phyloP scores from a whole-genome alignment of 2,329 filamentous ascomycete genomes.

The Colletotrichum sp. region DNA sequence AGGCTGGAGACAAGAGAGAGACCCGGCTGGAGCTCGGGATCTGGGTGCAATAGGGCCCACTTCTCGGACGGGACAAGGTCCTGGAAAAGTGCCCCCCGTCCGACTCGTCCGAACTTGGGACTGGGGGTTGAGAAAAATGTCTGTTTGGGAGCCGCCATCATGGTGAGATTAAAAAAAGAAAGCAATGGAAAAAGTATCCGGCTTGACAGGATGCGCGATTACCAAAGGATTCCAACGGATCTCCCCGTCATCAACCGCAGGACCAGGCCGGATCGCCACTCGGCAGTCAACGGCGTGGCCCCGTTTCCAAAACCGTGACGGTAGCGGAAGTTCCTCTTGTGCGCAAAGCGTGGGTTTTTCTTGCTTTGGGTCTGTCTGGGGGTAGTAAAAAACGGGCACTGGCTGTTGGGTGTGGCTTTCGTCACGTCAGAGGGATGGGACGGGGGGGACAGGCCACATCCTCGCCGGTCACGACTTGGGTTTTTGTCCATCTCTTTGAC shows the following conservation, averaged over 20 bases:
- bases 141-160: not conserved
- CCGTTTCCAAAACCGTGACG: not conserved
- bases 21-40: conserved; percentile 16
- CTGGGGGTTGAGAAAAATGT: not conserved
- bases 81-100: conserved; percentile 13
- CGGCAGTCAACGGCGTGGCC: not conserved
- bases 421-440: not conserved
- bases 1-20: conserved; percentile 7
- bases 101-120: conserved; percentile 13
- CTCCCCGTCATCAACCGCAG: not conserved
- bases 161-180: not conserved
- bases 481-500: not conserved
- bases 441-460: not conserved
- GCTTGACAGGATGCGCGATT: not conserved
- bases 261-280: not conserved
- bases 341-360: not conserved
- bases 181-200: not conserved
- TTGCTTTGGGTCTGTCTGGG: not conserved
- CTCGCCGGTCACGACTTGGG: not conserved
- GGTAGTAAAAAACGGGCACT: not conserved
- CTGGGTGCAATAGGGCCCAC: conserved; percentile 8
- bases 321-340: not conserved
- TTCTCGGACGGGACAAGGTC: conserved; percentile 12
- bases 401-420: not conserved
- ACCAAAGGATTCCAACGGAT: not conserved